A percentile compares a stretch with the other conserved stretches of the same genome.
Evolutionary conservation across 2,329 filamentous ascomycete species (phyloP).

Genomic region (Verticillium zaregamsianum): DNA sequence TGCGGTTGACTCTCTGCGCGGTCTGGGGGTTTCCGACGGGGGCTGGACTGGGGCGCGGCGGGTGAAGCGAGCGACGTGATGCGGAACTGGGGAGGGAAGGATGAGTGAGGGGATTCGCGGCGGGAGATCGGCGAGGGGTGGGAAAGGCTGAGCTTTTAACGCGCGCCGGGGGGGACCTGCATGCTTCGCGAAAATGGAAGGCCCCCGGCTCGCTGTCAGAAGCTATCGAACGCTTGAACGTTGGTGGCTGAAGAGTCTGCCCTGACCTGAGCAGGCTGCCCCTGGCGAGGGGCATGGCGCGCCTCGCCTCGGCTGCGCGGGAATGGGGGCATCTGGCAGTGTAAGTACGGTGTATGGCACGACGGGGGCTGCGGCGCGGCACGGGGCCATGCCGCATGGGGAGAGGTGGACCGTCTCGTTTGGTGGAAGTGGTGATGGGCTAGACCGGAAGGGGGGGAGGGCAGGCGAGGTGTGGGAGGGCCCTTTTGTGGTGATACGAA

Average conservation of each 20-base stretch:
- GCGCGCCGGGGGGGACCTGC: background rate
- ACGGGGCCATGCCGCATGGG: background rate
- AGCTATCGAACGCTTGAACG: background rate
- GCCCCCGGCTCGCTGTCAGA: background rate
- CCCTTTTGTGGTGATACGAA: background rate
- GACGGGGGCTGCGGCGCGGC: background rate
- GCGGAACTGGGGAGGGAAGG: background rate
- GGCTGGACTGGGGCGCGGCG: too few species aligned
- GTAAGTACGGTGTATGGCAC: background rate
- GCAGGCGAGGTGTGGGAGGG: background rate
- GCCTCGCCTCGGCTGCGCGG: background rate
- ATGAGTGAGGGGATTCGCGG: background rate
- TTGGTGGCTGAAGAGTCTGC: background rate
- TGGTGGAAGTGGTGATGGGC: background rate
- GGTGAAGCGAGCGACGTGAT: background rate
- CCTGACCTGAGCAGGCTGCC: background rate
- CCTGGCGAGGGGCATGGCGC: background rate
- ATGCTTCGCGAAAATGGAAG: background rate
- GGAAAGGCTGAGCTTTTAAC: background rate
- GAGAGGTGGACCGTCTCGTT: background rate
- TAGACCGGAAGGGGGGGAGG: background rate
- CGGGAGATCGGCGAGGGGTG: background rate
- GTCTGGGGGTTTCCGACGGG: too few species aligned
- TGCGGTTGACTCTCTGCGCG: background rate
- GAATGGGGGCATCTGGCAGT: background rate